Evolutionary conservation across 2,329 filamentous ascomycete species (phyloP).

Genomic region (Colletotrichum filicis): DNA sequence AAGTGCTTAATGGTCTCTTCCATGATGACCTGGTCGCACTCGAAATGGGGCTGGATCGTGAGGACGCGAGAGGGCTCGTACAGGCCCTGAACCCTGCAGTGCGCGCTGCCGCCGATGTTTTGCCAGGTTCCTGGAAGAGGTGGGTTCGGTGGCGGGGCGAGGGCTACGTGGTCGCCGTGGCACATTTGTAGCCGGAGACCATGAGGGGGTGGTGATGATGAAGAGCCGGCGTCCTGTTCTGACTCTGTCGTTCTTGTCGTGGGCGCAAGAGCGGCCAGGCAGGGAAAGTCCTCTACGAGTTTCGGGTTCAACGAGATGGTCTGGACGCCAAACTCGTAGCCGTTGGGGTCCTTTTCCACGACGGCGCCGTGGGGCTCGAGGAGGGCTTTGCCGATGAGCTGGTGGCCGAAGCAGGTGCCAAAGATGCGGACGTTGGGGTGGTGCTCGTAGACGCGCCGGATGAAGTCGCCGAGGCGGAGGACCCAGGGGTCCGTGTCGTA

Average conservation of each 20-base stretch:
- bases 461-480: constrained; percentile 51
- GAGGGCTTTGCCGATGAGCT: constrained; percentile 57
- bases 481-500: constrained; percentile 58
- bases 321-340: constrained; percentile 59
- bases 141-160: background rate
- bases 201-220: too few relatives aligned
- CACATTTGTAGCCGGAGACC: constrained; percentile 57
- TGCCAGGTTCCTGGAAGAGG: constrained; percentile 50
- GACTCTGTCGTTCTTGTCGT: background rate
- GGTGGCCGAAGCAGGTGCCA: constrained; percentile 61
- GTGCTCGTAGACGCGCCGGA: constrained; percentile 42
- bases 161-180: constrained; percentile 53
- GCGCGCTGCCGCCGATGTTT: constrained; percentile 53
- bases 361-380: constrained; percentile 36
- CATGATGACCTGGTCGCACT: constrained; percentile 54
- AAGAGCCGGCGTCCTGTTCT: too few relatives aligned
- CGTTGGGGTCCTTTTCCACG: constrained; percentile 50
- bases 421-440: constrained; percentile 47
- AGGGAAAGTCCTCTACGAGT: constrained; percentile 53
- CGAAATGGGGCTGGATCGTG: constrained; percentile 60
- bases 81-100: constrained; percentile 55
- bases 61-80: constrained; percentile 52
- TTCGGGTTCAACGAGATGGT: constrained; percentile 50
- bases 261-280: constrained; percentile 40
- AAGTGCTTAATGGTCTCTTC: constrained; percentile 39